Base-by-base conservation (phyloP, 331 rosid genomes). In the Quercus phellos region DNA sequence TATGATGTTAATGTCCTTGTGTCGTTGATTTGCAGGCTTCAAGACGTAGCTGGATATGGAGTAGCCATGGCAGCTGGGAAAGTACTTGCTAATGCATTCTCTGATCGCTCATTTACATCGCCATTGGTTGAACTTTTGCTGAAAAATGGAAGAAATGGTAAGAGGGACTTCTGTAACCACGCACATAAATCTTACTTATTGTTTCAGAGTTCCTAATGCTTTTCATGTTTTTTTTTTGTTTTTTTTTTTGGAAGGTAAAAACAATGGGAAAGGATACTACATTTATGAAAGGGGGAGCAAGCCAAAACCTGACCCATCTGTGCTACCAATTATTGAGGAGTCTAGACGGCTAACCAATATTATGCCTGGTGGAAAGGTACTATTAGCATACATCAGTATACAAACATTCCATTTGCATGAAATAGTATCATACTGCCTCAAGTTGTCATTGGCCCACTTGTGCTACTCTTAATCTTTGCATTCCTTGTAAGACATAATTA, bases 21-120 rank as follows among this genome's bases (percentile, higher is more conserved):
- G n/a, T 53, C 7, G 54, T 55, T 86, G 51, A 72, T 80, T 70
- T 83, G 87, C 88, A 95, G 99, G 88, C 99, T 95, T 85, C 94
- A 87, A 78, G 99, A 95, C 80, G 81, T 95, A 83, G 85, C 91
- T 0, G 99, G 99, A 80, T 95, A 95, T 78, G 97, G 94, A 75
- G 96, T 95, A 82, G 83, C 84, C n/a, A 51, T 82, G 38, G 97
- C 97, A 22, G 89, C 83, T 81, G 67, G 81, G 75, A 86, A 93
- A 86, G 91, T 81, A 87, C 93, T 87, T 83, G 54, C 86, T 1
- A 29, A 19, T 78, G 82, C 93, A 80, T 95, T 91, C 73, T 82
- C 92, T 54, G 97, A 87, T 76, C 94, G 96, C 70, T 81, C 81
- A 56, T 85, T 90, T 82, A 4, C 5, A 32, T 84, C 96, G 2